Evolutionary conservation across 176 grass and related monocot genomes (phyloP), one percentile per base, ranked within the genome.

Genomic region (Guadua angustifolia): DNA sequence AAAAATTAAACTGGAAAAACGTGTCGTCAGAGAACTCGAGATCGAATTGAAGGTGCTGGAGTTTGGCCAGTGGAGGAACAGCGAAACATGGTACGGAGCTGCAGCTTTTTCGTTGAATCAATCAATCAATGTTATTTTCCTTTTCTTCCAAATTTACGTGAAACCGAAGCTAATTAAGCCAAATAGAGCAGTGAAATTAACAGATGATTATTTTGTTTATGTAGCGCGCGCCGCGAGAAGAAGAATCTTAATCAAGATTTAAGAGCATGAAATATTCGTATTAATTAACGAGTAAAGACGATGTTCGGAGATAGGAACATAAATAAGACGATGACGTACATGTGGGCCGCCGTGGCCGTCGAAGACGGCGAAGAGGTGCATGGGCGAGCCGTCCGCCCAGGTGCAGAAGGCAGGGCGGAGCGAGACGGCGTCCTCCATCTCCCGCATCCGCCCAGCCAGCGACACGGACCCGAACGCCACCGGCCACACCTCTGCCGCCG

Each of bases 291-390:
- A 21, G 19, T n/a, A n/a, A 19, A 9, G 0, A 25, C 22, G 22
- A 26, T 26, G 4, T 61, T 13, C 0, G 3, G 0, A 61, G 22
- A 61, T 25, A 2, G 10, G 58, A 25, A 13, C 13, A 38, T 0
- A 16, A 17, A 25, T 3, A 70, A 71, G 73, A 43, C 21, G 42
- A 59, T 25, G 4, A 70, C 58, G 57, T 88, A 98, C 95, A 69
- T 93, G 87, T 9, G 85, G 61, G 26, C 95, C 93, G 61, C 95
- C 93, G 38, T 95, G 95, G 57, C 93, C 93, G 36, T 95, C 95
- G 75, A 90, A 98, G 72, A 98, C 95, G n/a, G 85, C 95, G 83
- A 98, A 98, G 76, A 95, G 87, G 88, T 95, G 89, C 75, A 95
- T 79, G 43, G 88, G 78, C 0, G 88, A 80, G 58, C 89, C 88